phyloP scores from a whole-genome alignment of 1,284 basidiomycete genomes.

The Leucoagaricus sp. region DNA sequence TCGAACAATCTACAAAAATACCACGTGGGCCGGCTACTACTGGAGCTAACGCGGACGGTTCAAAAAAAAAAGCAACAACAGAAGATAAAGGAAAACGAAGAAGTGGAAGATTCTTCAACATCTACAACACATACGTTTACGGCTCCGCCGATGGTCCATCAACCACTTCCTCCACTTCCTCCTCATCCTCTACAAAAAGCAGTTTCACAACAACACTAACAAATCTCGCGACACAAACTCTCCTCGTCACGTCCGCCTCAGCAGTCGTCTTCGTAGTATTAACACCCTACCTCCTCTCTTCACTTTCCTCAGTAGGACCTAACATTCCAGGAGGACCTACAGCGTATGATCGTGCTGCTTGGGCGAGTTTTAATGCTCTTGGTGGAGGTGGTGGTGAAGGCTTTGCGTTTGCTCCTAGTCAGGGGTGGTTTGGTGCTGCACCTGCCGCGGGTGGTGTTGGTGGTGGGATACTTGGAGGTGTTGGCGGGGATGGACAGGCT shows the following conservation, averaged over 20 bases:
- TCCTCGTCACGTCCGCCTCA: slow-evolving; percentile 21
- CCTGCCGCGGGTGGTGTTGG: slow-evolving; percentile 19
- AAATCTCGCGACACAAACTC: slow-evolving; percentile 9
- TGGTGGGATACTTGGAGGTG: slow-evolving; percentile 50
- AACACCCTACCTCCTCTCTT: slow-evolving; percentile 13
- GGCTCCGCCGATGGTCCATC: slow-evolving; percentile 31
- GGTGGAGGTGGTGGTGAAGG: slow-evolving; percentile 51
- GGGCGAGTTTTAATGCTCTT: slow-evolving; percentile 75
- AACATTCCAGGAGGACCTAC: slow-evolving; percentile 68
- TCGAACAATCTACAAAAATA: slow-evolving; percentile 50
- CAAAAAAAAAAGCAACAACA: slow-evolving; percentile 30
- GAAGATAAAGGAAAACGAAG: slow-evolving; percentile 32
- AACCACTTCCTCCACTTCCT: slow-evolving; percentile 23
- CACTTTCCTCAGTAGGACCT: slow-evolving; percentile 41
- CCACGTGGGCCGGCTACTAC: neutral
- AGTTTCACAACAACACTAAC: slow-evolving; percentile 2
- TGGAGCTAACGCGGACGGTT: slow-evolving; percentile 25
- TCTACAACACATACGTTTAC: slow-evolving; percentile 82
- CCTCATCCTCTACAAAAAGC: neutral
- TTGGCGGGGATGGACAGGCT: slow-evolving; percentile 28
- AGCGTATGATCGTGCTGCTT: slow-evolving; percentile 75
- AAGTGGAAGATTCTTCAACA: slow-evolving; percentile 70
- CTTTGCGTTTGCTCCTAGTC: slow-evolving; percentile 24
- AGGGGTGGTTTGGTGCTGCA: slow-evolving; percentile 29
- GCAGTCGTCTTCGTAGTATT: slow-evolving; percentile 27